A percentile compares a stretch with the other conserved stretches of the same genome.
These are phyloP conservation scores for Pulicaria dysenterica DNA, from an alignment of 129 eudicot species.

Conservation along the genomic window DNA sequence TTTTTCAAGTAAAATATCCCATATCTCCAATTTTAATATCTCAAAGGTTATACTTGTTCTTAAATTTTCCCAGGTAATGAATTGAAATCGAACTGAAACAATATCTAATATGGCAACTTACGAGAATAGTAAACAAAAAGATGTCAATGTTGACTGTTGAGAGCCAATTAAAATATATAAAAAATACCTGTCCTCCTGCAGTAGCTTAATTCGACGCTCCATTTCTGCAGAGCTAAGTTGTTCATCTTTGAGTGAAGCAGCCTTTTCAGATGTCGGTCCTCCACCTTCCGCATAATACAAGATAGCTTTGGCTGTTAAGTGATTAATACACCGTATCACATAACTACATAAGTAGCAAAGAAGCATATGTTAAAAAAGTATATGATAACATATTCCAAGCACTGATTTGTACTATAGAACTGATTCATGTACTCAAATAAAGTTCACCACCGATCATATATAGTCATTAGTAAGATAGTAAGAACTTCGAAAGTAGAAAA, in stretches of 20 bases:
- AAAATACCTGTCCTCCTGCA: conserved; percentile 75
- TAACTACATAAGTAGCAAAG: conserved; percentile 13
- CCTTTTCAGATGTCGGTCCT: conserved; percentile 45
- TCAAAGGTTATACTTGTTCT: no score
- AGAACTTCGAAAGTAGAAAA: no score
- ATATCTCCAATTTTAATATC: no score
- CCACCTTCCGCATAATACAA: conserved; percentile 44
- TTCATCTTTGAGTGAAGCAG: conserved; percentile 44
- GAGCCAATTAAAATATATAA: background rate
- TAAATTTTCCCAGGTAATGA: background rate
- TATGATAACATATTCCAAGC: conserved; percentile 7
- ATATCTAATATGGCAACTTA: conserved; percentile 11
- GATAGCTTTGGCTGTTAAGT: conserved; percentile 63
- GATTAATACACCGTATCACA: conserved; percentile 29
- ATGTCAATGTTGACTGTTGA: background rate
- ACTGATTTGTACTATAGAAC: background rate
- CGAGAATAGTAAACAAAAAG: background rate
- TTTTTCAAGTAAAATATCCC: no score
- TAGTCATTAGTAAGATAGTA: no score
- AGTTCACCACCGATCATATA: no score
- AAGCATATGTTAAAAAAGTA: background rate
- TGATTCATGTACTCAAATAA: no score
- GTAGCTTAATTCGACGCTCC: conserved; percentile 73
- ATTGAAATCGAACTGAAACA: background rate
- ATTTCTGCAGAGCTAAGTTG: conserved; percentile 74